Base-by-base conservation (phyloP, 129 eudicot species). In the Saussurea involucrata region DNA sequence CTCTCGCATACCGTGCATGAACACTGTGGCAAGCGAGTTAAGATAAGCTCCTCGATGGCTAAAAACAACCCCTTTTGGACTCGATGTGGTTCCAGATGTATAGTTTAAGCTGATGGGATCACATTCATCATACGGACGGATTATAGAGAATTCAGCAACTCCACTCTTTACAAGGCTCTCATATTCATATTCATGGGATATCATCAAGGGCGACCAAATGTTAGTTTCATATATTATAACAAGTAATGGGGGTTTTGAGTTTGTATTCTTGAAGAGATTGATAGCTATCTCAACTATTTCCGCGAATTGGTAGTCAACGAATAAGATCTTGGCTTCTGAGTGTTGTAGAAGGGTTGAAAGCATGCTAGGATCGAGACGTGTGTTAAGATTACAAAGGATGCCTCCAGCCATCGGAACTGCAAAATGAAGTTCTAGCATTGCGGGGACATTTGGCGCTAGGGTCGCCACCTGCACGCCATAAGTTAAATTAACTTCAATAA, bases 391-490 rank as follows among this genome's bases (percentile, higher is more conserved):
- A 66, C 90, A 87, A 63, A 92, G 85, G 44, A 89, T 74, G 2
- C 79, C 97, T 33, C 97, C 97, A 17, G 92, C 89, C 95, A 92
- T 92, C 89, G 91, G n/a, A n/a, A n/a, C n/a, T n/a, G n/a, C n/a
- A n/a, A n/a, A n/a, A n/a, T n/a, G n/a, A n/a, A n/a, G n/a, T 86
- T 92, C 96, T 6, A 79, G 83, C 85, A 82, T 87, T 73, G 95
- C 92, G 2, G 97, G 97, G n/a, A 92, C 60, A 71, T 92, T 92
- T n/a, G n/a, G n/a, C n/a, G n/a, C n/a, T n/a, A n/a, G n/a, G n/a
- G n/a, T n/a, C n/a, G n/a, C n/a, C n/a, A n/a, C n/a, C n/a, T n/a
- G n/a, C n/a, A 8, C 46, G 8, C 57, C 70, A 28, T 28, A 15
- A 17, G 8, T 36, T 3, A n/a, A n/a, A n/a, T n/a, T 66, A 36